These are phyloP conservation scores for Raphanus hybrid DNA, from an alignment of 441 rosid genomes.

Conservation along the genomic window DNA sequence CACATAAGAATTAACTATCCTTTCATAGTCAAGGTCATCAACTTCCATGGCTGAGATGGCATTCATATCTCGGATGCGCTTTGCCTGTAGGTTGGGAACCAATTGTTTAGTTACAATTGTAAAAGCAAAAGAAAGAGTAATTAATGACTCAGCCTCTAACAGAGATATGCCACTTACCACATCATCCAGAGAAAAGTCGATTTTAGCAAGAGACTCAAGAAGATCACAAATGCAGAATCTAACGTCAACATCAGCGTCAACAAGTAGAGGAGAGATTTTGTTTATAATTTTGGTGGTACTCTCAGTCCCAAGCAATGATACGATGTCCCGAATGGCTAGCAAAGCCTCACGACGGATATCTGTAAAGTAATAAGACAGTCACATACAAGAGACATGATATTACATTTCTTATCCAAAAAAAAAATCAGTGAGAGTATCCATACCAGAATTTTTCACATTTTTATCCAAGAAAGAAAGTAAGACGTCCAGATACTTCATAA, in stretches of 20 bases:
- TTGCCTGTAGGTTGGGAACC: slow-evolving; percentile 63
- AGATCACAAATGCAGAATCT: slow-evolving; percentile 77
- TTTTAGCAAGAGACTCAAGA: slow-evolving; percentile 71
- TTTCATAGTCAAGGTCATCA: slow-evolving; percentile 88
- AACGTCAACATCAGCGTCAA: slow-evolving; percentile 62
- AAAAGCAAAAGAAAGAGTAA: slow-evolving; percentile 23
- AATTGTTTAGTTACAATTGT: slow-evolving; percentile 29
- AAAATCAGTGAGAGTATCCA: slow-evolving; percentile 32
- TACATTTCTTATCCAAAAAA: slow-evolving; percentile 10
- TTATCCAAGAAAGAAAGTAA: slow-evolving; percentile 70
- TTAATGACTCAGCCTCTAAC: slow-evolving; percentile 13
- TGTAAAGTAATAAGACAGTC: slow-evolving; percentile 47
- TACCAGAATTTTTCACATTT: slow-evolving; percentile 70
- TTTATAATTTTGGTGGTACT: slow-evolving; percentile 56
- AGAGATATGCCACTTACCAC: slow-evolving; percentile 56
- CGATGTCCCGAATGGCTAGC: slow-evolving; percentile 63
- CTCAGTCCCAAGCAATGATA: slow-evolving; percentile 58
- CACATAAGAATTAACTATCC: slow-evolving; percentile 68
- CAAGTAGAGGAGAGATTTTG: slow-evolving; percentile 73
- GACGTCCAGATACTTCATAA: slow-evolving; percentile 69
- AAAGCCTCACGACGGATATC: slow-evolving; percentile 65
- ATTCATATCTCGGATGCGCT: slow-evolving; percentile 67
- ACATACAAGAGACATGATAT: slow-evolving; percentile 31
- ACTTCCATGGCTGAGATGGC: slow-evolving; percentile 74
- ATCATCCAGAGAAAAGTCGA: slow-evolving; percentile 63